Conservation (phyloP, 495 filamentous ascomycete species). For the Penicillium atrosanguineum region DNA sequence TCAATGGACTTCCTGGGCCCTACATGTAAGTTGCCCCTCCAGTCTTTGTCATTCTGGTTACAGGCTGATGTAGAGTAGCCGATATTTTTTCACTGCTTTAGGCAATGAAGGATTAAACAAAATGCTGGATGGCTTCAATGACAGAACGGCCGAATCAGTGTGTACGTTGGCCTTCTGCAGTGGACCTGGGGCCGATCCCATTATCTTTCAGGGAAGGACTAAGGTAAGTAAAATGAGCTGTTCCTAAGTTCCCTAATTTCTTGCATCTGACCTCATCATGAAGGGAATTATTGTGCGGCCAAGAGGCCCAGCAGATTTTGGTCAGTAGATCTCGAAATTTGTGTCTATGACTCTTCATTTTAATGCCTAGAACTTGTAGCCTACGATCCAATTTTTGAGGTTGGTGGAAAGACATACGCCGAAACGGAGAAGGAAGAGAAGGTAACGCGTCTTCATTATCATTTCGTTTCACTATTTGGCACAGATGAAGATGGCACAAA, state of each 20-base stretch:
- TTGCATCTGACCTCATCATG: too few species aligned
- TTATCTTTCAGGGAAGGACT: constrained; percentile 91
- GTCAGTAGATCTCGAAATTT: constrained; percentile 49
- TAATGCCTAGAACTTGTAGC: constrained; percentile 49
- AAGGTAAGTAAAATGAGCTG: constrained; percentile 27
- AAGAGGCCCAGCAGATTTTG: constrained; percentile 74
- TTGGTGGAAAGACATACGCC: constrained; percentile 89
- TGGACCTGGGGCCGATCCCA: constrained; percentile 77
- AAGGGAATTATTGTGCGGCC: constrained; percentile 46
- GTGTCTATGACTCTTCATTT: not conserved
- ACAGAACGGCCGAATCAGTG: constrained; percentile 87
- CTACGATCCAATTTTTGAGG: constrained; percentile 97
- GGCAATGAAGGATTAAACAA: constrained; percentile 86
- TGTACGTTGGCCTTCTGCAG: constrained; percentile 93
- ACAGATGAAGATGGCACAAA: too few species aligned
- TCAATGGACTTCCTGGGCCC: constrained; percentile 85
- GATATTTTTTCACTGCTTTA: constrained; percentile 83
- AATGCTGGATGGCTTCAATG: constrained; percentile 82
- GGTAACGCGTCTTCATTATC: constrained; percentile 26
- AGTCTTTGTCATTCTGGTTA: not conserved
- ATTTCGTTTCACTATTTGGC: too few species aligned
- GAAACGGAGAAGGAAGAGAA: constrained; percentile 94
- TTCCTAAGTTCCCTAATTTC: too few species aligned
- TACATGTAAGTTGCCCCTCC: constrained; percentile 74
- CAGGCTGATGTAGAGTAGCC: constrained; percentile 48